These are phyloP conservation scores for Paramecium tetraurelia DNA, from an alignment of 73 alveolate genomes.

Conservation along the genomic window DNA sequence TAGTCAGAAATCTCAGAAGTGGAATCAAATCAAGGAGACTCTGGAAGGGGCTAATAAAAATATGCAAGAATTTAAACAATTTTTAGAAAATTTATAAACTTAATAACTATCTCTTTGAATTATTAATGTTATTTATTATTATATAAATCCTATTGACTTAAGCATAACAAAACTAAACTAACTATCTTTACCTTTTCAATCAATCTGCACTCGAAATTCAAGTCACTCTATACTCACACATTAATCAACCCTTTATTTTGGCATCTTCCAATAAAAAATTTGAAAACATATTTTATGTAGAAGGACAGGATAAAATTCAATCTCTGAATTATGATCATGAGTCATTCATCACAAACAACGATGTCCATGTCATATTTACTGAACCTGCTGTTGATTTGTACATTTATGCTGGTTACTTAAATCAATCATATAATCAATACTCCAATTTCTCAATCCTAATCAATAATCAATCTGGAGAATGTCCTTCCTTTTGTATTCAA, in stretches of 20 bases:
- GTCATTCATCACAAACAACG: not conserved
- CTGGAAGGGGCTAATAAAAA: constrained; percentile 42
- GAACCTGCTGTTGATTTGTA: not conserved
- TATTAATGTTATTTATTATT: not conserved
- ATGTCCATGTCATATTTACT: not conserved
- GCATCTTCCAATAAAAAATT: not conserved
- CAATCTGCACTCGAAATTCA: not conserved
- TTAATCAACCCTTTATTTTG: not conserved
- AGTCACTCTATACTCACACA: not conserved
- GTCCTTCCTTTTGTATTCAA: not conserved
- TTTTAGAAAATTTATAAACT: not conserved
- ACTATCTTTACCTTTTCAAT: not conserved
- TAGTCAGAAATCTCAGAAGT: not conserved
- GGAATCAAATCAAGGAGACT: constrained; percentile 15
- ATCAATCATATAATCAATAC: not conserved
- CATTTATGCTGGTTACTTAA: not conserved
- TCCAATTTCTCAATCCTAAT: not conserved
- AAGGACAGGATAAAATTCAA: not conserved
- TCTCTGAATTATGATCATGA: constrained; percentile 26
- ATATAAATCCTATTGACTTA: not conserved
- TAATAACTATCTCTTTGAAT: not conserved
- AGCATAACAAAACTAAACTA: not conserved
- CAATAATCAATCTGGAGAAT: not conserved
- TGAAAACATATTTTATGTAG: constrained; percentile 1
- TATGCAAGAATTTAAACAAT: constrained; percentile 48